These are phyloP conservation scores for Rhodotorula sp. DNA, from an alignment of 1,284 basidiomycete genomes.

Conservation along the genomic window DNA sequence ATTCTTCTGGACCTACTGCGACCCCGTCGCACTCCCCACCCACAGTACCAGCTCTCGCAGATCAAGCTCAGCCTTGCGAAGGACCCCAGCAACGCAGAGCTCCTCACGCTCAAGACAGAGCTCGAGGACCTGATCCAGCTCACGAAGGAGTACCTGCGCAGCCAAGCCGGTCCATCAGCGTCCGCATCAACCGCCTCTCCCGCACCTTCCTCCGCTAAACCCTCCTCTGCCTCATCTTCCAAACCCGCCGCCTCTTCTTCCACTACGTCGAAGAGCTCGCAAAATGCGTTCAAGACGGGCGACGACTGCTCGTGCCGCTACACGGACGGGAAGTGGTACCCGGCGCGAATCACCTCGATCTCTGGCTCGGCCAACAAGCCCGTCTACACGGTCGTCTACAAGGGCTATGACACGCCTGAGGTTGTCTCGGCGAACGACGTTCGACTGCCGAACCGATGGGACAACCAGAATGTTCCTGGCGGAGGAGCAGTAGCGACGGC, in stretches of 20 bases:
- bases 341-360: slow-evolving; percentile 82
- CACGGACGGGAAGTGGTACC: slow-evolving; percentile 84
- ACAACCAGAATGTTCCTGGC: neutral
- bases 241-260: slow-evolving; percentile 3
- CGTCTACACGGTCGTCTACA: slow-evolving; percentile 90
- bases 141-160: slow-evolving; percentile 67
- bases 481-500: neutral
- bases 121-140: slow-evolving; percentile 85
- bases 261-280: neutral
- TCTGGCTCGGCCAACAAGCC: slow-evolving; percentile 80
- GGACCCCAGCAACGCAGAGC: slow-evolving; percentile 77
- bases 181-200: slow-evolving; percentile 19
- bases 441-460: slow-evolving; percentile 38
- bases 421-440: slow-evolving; percentile 62
- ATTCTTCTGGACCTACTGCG: no score
- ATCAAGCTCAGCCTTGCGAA: slow-evolving; percentile 79
- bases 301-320: slow-evolving; percentile 93
- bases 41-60: slow-evolving; percentile 53
- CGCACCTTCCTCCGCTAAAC: slow-evolving; percentile 10
- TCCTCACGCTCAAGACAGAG: slow-evolving; percentile 68
- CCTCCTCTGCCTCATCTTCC: neutral
- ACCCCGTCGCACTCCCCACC: neutral
- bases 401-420: slow-evolving; percentile 93
- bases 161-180: neutral
- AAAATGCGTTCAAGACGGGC: slow-evolving; percentile 59